These are phyloP conservation scores for Haplographium delicatum DNA, from an alignment of 495 filamentous ascomycete genomes.

Conservation along the genomic window DNA sequence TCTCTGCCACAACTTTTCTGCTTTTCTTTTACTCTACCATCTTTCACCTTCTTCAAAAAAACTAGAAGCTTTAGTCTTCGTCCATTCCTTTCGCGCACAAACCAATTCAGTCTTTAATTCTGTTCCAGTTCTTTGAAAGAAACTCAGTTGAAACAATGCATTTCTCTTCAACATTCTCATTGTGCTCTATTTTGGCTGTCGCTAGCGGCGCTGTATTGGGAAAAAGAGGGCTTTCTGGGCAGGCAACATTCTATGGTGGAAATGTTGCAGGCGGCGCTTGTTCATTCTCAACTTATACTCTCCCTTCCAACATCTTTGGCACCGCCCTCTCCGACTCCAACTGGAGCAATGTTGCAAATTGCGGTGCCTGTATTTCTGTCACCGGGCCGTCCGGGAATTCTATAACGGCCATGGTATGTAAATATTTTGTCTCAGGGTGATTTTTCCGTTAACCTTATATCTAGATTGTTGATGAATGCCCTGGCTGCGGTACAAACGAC, in stretches of 20 bases:
- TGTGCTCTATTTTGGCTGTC: conserved; percentile 13
- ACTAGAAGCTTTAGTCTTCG: conserved; percentile 18
- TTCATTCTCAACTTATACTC: conserved; percentile 52
- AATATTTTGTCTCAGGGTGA: neutral
- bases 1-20: neutral
- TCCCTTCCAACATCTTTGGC: conserved; percentile 49
- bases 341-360: conserved; percentile 49
- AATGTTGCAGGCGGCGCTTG: conserved; percentile 53
- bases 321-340: conserved; percentile 45
- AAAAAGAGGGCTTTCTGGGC: conserved; percentile 26
- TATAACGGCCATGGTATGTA: conserved; percentile 59
- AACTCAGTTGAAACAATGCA: conserved; percentile 11
- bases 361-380: conserved; percentile 53
- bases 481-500: conserved; percentile 48
- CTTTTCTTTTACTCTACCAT: neutral
- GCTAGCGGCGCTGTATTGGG: conserved; percentile 17
- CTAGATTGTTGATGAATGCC: conserved; percentile 58
- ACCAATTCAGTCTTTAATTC: no score
- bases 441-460: conserved; percentile 2
- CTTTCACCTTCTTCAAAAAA: conserved; percentile 3
- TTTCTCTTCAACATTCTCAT: conserved; percentile 17
- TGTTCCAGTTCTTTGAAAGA: conserved; percentile 14
- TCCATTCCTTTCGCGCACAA: conserved; percentile 25
- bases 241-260: conserved; percentile 52
- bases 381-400: conserved; percentile 48